These are phyloP conservation scores for Leccinum variicolor DNA, from an alignment of 768 basidiomycete species.

Conservation along the genomic window DNA sequence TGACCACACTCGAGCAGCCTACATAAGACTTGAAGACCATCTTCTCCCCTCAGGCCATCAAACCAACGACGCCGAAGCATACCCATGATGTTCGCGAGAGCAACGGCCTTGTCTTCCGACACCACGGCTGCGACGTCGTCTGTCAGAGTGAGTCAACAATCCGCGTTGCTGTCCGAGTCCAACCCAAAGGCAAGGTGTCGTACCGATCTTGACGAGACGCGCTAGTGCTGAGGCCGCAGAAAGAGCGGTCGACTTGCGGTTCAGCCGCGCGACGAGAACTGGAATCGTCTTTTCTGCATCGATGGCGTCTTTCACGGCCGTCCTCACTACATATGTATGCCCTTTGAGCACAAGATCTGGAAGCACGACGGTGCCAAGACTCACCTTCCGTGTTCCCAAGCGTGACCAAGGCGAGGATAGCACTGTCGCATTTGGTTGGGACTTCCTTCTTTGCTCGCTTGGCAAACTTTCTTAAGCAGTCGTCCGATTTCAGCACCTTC, in stretches of 20 bases:
- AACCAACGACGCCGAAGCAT: slow-evolving; percentile 29
- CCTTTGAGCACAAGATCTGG: neutral
- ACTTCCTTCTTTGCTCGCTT: slow-evolving; percentile 7
- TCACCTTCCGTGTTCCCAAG: slow-evolving; percentile 13
- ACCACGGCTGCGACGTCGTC: slow-evolving; percentile 16
- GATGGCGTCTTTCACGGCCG: slow-evolving; percentile 14
- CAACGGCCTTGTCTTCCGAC: slow-evolving; percentile 1
- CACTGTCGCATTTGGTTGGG: slow-evolving; percentile 13
- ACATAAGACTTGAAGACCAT: slow-evolving; percentile 19
- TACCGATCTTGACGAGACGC: slow-evolving; percentile 18
- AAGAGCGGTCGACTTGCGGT: slow-evolving; percentile 15
- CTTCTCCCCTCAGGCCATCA: slow-evolving; percentile 26
- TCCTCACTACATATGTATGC: neutral
- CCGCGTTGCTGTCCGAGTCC: neutral
- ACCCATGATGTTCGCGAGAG: slow-evolving; percentile 6
- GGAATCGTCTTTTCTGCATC: slow-evolving; percentile 10
- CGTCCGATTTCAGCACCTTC: slow-evolving; percentile 1
- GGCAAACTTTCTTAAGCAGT: slow-evolving; percentile 13
- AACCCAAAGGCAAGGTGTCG: neutral
- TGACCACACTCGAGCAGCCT: slow-evolving; percentile 21
- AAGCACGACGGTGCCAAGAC: neutral
- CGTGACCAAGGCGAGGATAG: slow-evolving; percentile 14
- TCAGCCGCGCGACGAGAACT: slow-evolving; percentile 16
- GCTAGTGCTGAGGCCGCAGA: slow-evolving; percentile 19
- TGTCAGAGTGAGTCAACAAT: neutral